Evolutionary conservation across 2,329 filamentous ascomycete species (phyloP), one percentile per base, ranked within the genome.

Genomic region (Onygenales sp.): DNA sequence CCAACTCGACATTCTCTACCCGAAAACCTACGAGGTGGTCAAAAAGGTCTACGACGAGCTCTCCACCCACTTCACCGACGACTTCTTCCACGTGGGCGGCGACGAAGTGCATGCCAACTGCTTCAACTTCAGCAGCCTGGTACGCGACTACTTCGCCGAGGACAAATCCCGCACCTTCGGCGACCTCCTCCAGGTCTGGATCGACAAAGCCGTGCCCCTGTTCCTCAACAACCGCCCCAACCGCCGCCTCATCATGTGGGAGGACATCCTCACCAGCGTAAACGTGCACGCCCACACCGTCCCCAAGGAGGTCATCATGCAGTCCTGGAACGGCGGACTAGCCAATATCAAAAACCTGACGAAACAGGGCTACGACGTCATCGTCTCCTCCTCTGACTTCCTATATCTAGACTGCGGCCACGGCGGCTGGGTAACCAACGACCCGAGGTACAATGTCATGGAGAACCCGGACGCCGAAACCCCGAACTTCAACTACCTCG

Each of bases 181-280:
- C 43, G 77, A 80, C 56, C 71, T 81, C 10, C 68, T 73, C 47
- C 78, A 80, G 61, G 70, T 77, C 66, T 81, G 78, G 77, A 61
- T 81, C 35, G 77, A 81, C 63, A 69, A 69, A 4, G 70, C 76
- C 0, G 60, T 78, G 27, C 78, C 78, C 33, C 21, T 27, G 7
- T 75, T 78, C 56, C 79, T 80, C 70, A 71, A 68, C 35, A 62
- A 63, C 41, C 67, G 58, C 38, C 64, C 65, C 39, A 69, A 78
- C 58, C 78, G 78, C 61, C 77, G 75, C 3, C 68, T 82, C 6
- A 67, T 81, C 61, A 78, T 80, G 75, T 81, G 78, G 78, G 78
- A 81, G 59, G 78, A 81, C 45, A 72, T 80, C 11, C 63, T 73
- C 43, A 66, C 78, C 21, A 64, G 68, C 5, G 52, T 51, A 39